Evolutionary conservation across 257 asterid genomes (phyloP).

Genomic region (Nicotiana obtusifolia): DNA sequence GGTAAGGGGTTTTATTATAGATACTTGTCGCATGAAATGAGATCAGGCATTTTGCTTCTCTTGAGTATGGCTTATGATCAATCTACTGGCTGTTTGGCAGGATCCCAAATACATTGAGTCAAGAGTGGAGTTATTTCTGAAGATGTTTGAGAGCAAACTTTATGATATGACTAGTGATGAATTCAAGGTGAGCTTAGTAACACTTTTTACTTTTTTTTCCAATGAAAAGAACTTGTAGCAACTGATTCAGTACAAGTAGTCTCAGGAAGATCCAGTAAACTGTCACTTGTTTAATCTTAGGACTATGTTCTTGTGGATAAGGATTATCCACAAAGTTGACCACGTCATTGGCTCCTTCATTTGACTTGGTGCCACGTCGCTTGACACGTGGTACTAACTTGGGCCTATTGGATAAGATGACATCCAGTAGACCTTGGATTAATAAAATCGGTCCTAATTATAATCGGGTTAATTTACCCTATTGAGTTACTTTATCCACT

Average conservation of each 20-base stretch:
- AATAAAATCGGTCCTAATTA: too few relatives aligned
- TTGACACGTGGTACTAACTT: too few relatives aligned
- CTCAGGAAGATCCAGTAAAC: neutral
- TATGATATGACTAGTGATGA: slow-evolving; percentile 76
- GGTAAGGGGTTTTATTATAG: slow-evolving; percentile 32
- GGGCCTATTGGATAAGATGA: too few relatives aligned
- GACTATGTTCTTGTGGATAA: neutral
- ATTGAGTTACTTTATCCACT: too few relatives aligned
- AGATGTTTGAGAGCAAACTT: slow-evolving; percentile 81
- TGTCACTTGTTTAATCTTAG: neutral
- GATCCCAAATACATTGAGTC: slow-evolving; percentile 84
- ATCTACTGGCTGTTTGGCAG: slow-evolving; percentile 41
- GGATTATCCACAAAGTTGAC: neutral
- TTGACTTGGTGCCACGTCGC: too few relatives aligned
- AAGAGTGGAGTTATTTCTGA: slow-evolving; percentile 79
- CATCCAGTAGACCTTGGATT: too few relatives aligned
- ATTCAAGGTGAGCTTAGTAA: slow-evolving; percentile 52
- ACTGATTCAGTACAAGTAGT: neutral
- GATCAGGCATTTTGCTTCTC: slow-evolving; percentile 7
- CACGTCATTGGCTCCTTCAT: neutral
- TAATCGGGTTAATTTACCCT: too few relatives aligned
- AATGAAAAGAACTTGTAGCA: neutral
- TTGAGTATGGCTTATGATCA: neutral
- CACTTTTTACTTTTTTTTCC: neutral
- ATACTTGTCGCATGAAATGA: neutral